These are phyloP conservation scores for Diversispora eburnea DNA, from an alignment of 192 early-diverging fungal species.

Conservation along the genomic window DNA sequence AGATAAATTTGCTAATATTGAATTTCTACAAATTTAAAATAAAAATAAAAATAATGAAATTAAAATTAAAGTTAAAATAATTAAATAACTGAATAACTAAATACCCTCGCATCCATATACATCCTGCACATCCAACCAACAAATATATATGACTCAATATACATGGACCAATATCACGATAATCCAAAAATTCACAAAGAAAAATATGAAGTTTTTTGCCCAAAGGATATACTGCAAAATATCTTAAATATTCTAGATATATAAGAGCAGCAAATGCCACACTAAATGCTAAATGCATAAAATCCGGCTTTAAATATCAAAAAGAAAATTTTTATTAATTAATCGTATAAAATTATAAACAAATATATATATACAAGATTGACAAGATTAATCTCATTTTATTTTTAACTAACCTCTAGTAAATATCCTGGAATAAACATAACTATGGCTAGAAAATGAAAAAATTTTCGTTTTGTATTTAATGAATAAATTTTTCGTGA, in stretches of 20 bases:
- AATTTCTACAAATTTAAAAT: constrained; percentile 30
- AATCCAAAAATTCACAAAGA: constrained; percentile 77
- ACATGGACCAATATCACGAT: constrained; percentile 75
- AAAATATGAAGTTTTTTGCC: constrained; percentile 66
- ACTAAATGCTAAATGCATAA: constrained; percentile 80
- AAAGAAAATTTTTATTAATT: constrained; percentile 12
- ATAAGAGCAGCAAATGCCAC: constrained; percentile 71
- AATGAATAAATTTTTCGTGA: constrained; percentile 43
- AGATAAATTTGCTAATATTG: constrained; percentile 52
- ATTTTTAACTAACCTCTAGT: constrained; percentile 49
- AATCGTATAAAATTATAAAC: too few species aligned
- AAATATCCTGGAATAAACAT: constrained; percentile 85
- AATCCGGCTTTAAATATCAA: constrained; percentile 46
- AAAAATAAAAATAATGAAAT: constrained; percentile 27
- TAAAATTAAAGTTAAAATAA: background rate
- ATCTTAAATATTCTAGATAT: constrained; percentile 76
- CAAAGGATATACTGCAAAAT: constrained; percentile 65
- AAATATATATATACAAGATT: constrained; percentile 2
- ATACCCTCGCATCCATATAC: constrained; percentile 81
- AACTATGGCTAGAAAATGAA: constrained; percentile 74
- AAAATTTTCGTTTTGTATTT: constrained; percentile 81
- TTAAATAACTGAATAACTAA: background rate
- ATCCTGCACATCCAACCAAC: constrained; percentile 83
- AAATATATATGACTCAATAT: constrained; percentile 90
- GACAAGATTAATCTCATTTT: background rate